Evolutionary conservation across 345 rosid species (phyloP).

Genomic region (Adansonia digitata): DNA sequence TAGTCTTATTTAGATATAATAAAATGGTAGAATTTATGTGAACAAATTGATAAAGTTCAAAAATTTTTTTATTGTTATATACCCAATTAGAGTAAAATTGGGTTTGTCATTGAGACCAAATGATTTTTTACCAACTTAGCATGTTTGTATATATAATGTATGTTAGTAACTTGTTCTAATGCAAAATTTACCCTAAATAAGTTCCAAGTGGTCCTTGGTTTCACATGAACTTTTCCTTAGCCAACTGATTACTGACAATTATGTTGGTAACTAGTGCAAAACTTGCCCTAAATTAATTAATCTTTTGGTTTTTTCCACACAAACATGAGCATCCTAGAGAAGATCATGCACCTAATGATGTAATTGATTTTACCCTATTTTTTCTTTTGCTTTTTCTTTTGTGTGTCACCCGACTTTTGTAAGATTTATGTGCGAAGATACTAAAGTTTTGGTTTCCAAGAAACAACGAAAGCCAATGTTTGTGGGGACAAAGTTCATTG

Average conservation of each 20-base stretch:
- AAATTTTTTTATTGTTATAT: too few relatives aligned
- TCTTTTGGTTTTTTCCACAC: not conserved
- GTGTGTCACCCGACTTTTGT: not conserved
- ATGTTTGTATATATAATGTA: not conserved
- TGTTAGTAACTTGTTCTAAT: not conserved
- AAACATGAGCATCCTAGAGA: constrained; percentile 1
- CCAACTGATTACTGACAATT: not conserved
- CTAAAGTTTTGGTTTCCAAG: constrained; percentile 1
- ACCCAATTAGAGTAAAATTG: too few relatives aligned
- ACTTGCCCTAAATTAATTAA: not conserved
- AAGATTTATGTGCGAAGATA: not conserved
- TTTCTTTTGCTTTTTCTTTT: not conserved
- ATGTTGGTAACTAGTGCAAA: not conserved
- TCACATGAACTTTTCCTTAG: not conserved
- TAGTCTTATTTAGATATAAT: too few relatives aligned
- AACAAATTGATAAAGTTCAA: too few relatives aligned
- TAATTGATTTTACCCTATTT: not conserved
- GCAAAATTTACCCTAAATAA: not conserved
- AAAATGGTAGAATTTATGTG: too few relatives aligned
- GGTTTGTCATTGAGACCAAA: constrained; percentile 13
- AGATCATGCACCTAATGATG: not conserved
- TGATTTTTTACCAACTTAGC: constrained; percentile 23
- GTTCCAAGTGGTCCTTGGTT: not conserved
- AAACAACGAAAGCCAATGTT: not conserved
- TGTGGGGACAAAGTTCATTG: constrained; percentile 8